Conservation (phyloP, 2,329 filamentous ascomycete species). For the Sclerotinia nivalis region DNA sequence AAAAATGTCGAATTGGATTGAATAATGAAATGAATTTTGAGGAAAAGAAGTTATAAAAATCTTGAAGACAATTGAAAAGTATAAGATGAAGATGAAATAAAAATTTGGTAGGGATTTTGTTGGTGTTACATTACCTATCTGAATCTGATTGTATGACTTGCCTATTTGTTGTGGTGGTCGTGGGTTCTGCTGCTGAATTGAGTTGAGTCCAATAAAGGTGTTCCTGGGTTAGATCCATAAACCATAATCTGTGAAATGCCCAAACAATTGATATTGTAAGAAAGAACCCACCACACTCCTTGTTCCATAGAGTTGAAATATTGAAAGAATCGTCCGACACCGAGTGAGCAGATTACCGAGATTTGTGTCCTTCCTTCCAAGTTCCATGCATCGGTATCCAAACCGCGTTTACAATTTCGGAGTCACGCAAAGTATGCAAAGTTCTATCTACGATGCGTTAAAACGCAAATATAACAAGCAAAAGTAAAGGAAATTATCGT, state of each 20-base stretch:
- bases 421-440: constrained; percentile 22
- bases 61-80: not conserved
- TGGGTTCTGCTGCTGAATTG: constrained; percentile 11
- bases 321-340: constrained; percentile 16
- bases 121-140: constrained; percentile 24
- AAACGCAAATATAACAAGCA: constrained; percentile 19
- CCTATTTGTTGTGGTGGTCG: constrained; percentile 15
- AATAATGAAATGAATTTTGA: not conserved
- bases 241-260: not conserved
- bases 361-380: constrained; percentile 20
- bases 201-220: constrained; percentile 13
- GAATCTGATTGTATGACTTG: constrained; percentile 24
- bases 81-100: constrained; percentile 12
- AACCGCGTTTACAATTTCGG: constrained; percentile 24
- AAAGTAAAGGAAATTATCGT: constrained; percentile 9
- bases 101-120: constrained; percentile 12
- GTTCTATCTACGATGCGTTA: constrained; percentile 24
- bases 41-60: not conserved
- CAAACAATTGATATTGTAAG: not conserved
- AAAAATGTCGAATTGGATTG: not conserved
- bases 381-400: constrained; percentile 20
- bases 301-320: constrained; percentile 6
- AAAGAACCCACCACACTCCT: constrained; percentile 16
- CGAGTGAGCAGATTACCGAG: constrained; percentile 20
- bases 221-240: not conserved